Evolutionary conservation across 192 early-diverging fungal genomes (phyloP).

Genomic region (Coemansia sp.): DNA sequence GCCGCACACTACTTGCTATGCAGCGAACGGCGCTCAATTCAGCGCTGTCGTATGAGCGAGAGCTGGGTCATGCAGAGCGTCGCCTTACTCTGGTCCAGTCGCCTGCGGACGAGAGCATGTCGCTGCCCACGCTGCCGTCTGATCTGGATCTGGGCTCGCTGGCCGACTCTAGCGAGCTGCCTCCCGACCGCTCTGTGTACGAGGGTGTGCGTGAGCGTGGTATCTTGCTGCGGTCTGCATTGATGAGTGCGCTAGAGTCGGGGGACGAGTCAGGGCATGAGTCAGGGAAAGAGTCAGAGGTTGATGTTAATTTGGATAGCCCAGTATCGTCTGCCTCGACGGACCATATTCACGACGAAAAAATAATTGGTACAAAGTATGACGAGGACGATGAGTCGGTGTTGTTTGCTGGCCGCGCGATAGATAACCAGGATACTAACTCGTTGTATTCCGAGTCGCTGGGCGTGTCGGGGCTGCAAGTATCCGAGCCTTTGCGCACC

Average conservation of each 20-base stretch:
- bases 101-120: slow-evolving; percentile 2
- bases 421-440: not conserved
- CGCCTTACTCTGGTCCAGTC: slow-evolving; percentile 18
- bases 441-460: slow-evolving; percentile 8
- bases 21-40: slow-evolving; percentile 51
- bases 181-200: slow-evolving; percentile 28
- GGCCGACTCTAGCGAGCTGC: not conserved
- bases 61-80: slow-evolving; percentile 47
- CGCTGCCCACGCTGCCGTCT: not conserved
- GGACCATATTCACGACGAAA: no score
- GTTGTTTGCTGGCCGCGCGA: not conserved
- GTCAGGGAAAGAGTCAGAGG: not conserved
- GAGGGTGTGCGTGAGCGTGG: slow-evolving; percentile 50
- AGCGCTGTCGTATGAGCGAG: slow-evolving; percentile 48
- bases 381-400: not conserved
- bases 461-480: slow-evolving; percentile 16
- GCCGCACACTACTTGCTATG: slow-evolving; percentile 53
- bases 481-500: not conserved
- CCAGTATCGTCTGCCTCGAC: not conserved
- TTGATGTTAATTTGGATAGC: not conserved
- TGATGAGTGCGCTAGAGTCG: slow-evolving; percentile 27
- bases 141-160: not conserved
- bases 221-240: slow-evolving; percentile 42
- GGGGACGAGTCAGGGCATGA: not conserved
- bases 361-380: not conserved